Evolutionary conservation across 2,329 filamentous ascomycete species (phyloP).

Genomic region (Achaetomium macrosporum): DNA sequence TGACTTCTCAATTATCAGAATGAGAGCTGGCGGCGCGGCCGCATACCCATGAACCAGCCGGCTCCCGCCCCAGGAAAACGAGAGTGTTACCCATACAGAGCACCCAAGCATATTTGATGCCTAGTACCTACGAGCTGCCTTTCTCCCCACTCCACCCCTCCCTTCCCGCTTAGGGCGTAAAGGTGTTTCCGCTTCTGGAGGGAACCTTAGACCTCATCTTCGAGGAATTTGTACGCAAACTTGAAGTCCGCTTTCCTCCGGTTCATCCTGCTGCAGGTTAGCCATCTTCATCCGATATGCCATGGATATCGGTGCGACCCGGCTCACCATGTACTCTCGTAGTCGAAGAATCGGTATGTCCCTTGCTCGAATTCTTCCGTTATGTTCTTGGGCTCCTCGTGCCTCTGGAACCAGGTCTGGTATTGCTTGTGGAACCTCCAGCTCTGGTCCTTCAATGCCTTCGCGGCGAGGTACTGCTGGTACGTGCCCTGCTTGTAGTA

Average conservation of each 20-base stretch:
- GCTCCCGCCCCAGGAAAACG: neutral
- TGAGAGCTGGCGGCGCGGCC: slow-evolving; percentile 2
- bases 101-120: slow-evolving; percentile 1
- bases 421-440: slow-evolving; percentile 99
- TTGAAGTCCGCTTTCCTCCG: slow-evolving; percentile 96
- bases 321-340: slow-evolving; percentile 94
- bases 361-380: slow-evolving; percentile 98
- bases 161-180: neutral
- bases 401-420: slow-evolving; percentile 97
- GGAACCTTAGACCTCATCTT: slow-evolving; percentile 70
- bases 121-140: neutral
- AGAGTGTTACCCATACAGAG: slow-evolving; percentile 8
- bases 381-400: slow-evolving; percentile 97
- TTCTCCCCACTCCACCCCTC: neutral
- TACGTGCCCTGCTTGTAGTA: slow-evolving; percentile 97
- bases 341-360: slow-evolving; percentile 98
- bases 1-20: neutral
- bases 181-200: neutral
- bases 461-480: slow-evolving; percentile 91
- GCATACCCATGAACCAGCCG: neutral
- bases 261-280: slow-evolving; percentile 72
- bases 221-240: slow-evolving; percentile 95
- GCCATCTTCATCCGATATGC: neutral
- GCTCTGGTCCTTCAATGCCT: slow-evolving; percentile 95
- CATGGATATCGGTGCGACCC: neutral